These are phyloP conservation scores for Candida sonorensis DNA, from an alignment of 805 yeast species.

Conservation along the genomic window DNA sequence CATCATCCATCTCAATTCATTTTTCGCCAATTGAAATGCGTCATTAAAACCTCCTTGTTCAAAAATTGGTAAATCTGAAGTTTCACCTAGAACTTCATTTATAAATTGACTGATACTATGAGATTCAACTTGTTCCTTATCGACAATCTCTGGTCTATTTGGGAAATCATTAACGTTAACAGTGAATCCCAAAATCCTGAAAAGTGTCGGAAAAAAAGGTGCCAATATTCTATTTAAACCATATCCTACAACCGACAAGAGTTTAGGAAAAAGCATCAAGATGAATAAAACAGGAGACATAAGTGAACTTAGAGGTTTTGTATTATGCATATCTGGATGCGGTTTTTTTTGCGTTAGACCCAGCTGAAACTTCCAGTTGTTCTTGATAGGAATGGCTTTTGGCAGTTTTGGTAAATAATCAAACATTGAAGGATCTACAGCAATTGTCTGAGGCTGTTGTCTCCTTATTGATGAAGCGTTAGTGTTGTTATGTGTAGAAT, in stretches of 20 bases:
- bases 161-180: slow-evolving; percentile 28
- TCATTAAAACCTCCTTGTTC: slow-evolving; percentile 36
- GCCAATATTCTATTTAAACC: slow-evolving; percentile 31
- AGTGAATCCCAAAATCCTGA: slow-evolving; percentile 22
- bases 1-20: slow-evolving; percentile 43
- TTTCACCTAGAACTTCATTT: slow-evolving; percentile 15
- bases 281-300: slow-evolving; percentile 40
- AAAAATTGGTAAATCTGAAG: slow-evolving; percentile 22
- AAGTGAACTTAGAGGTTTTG: slow-evolving; percentile 1
- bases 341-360: slow-evolving; percentile 17
- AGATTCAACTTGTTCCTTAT: slow-evolving; percentile 12
- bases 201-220: slow-evolving; percentile 28
- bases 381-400: slow-evolving; percentile 28
- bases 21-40: slow-evolving; percentile 32
- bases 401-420: slow-evolving; percentile 29
- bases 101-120: slow-evolving; percentile 14
- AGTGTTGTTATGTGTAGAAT: not conserved
- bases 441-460: slow-evolving; percentile 11
- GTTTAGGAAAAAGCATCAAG: slow-evolving; percentile 48
- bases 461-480: too few species aligned
- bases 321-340: slow-evolving; percentile 1
- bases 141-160: slow-evolving; percentile 16
- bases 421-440: slow-evolving; percentile 17
- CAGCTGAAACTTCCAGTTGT: slow-evolving; percentile 30
- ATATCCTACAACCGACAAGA: slow-evolving; percentile 35